Conservation (phyloP, 169 alveolate genomes). For the Plasmodium yoelii region DNA sequence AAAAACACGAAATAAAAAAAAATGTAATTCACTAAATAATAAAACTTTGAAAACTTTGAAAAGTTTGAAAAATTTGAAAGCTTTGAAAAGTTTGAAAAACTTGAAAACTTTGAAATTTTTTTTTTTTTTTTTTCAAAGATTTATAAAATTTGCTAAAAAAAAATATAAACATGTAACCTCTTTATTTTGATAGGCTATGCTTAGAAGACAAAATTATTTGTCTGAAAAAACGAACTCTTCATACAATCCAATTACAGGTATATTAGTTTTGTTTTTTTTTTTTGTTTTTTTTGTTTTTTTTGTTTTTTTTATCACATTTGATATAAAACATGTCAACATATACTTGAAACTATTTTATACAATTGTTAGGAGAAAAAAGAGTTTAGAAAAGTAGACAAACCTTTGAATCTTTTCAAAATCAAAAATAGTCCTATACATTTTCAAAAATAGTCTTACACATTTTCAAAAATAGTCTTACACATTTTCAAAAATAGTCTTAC, state of each 20-base stretch:
- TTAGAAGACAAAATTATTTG: conserved; percentile 39
- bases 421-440: too few relatives aligned
- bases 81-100: too few relatives aligned
- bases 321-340: neutral
- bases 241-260: conserved; percentile 71
- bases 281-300: too few relatives aligned
- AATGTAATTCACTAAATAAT: conserved; percentile 6
- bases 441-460: too few relatives aligned
- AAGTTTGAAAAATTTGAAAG: too few relatives aligned
- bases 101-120: too few relatives aligned
- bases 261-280: too few relatives aligned
- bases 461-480: too few relatives aligned
- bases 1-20: conserved; percentile 51
- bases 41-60: neutral
- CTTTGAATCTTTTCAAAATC: too few relatives aligned
- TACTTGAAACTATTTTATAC: neutral
- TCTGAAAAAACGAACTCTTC: conserved; percentile 43
- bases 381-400: too few relatives aligned
- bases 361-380: neutral
- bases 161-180: neutral
- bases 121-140: neutral
- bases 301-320: neutral
- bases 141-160: neutral
- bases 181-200: neutral
- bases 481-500: too few relatives aligned